These are phyloP conservation scores for Diutina mesorugosa DNA, from an alignment of 1,139 yeast genomes.

Conservation along the genomic window DNA sequence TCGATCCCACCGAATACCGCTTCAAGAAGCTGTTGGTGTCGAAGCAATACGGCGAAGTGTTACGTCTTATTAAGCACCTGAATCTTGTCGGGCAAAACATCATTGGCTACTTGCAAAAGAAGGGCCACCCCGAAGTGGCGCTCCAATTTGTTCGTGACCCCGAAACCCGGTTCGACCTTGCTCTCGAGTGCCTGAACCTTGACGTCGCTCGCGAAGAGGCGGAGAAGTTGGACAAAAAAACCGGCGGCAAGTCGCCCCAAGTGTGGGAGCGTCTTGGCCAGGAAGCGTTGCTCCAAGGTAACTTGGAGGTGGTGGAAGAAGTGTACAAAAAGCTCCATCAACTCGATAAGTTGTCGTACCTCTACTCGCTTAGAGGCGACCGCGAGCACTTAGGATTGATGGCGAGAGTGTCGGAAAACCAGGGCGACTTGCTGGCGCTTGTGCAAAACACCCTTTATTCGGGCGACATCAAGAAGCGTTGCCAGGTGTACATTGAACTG, in stretches of 20 bases:
- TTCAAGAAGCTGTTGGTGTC: constrained; percentile 88
- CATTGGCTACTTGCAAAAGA: constrained; percentile 86
- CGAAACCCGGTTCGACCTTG: constrained; percentile 90
- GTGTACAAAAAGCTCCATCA: constrained; percentile 80
- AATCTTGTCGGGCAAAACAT: constrained; percentile 95
- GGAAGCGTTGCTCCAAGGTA: constrained; percentile 87
- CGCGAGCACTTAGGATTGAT: constrained; percentile 60
- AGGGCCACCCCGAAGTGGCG: constrained; percentile 92
- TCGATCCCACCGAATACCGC: constrained; percentile 95
- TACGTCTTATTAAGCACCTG: constrained; percentile 77
- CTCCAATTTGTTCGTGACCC: constrained; percentile 94
- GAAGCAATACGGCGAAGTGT: constrained; percentile 83
- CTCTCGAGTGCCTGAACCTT: constrained; percentile 86
- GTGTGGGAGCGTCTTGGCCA: constrained; percentile 77
- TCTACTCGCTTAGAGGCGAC: constrained; percentile 80
- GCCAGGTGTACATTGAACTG: constrained; percentile 59
- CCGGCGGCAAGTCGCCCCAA: constrained; percentile 9
- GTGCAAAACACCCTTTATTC: constrained; percentile 75
- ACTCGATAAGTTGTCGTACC: constrained; percentile 81
- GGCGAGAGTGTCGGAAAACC: constrained; percentile 82
- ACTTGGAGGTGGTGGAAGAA: constrained; percentile 71
- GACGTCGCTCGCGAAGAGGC: constrained; percentile 87
- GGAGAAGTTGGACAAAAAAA: constrained; percentile 49
- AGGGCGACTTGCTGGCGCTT: constrained; percentile 71
- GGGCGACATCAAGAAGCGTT: constrained; percentile 65